Conservation (phyloP, 2,329 filamentous ascomycete species). For the Calonectria henricotiae region DNA sequence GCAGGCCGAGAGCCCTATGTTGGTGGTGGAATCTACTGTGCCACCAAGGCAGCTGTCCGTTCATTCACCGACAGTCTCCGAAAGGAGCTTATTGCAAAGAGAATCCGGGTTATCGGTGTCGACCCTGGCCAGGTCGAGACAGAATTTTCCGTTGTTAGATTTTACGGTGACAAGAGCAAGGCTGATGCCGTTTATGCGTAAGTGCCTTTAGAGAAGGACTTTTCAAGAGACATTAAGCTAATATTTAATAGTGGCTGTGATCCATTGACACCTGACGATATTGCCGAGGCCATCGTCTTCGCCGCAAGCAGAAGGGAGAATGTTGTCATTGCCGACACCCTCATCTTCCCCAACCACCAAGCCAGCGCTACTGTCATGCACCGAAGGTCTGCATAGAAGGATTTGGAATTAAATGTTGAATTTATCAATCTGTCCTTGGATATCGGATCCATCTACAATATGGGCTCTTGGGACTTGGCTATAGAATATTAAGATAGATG, state of each 20-base stretch:
- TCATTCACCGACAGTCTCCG: slow-evolving; percentile 87
- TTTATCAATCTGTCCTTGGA: background rate
- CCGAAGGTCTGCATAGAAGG: slow-evolving; percentile 49
- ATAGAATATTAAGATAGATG: background rate
- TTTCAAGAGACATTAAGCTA: background rate
- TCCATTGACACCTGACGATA: slow-evolving; percentile 89
- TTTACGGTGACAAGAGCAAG: slow-evolving; percentile 89
- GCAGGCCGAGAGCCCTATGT: slow-evolving; percentile 90
- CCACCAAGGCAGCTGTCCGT: slow-evolving; percentile 89
- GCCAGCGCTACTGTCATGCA: slow-evolving; percentile 51
- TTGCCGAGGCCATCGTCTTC: slow-evolving; percentile 92
- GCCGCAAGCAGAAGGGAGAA: slow-evolving; percentile 88
- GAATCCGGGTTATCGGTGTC: slow-evolving; percentile 87
- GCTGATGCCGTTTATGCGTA: slow-evolving; percentile 91
- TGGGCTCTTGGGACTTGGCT: background rate
- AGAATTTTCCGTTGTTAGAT: slow-evolving; percentile 92
- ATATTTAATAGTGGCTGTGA: slow-evolving; percentile 74
- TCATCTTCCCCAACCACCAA: slow-evolving; percentile 92
- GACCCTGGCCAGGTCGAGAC: slow-evolving; percentile 96
- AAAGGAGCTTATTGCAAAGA: slow-evolving; percentile 84
- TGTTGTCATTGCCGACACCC: slow-evolving; percentile 88
- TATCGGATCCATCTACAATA: background rate
- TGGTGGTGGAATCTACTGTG: slow-evolving; percentile 92
- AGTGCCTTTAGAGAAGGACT: slow-evolving; percentile 53
- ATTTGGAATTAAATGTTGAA: slow-evolving; percentile 9